These are phyloP conservation scores for Mrakia hoshinonis DNA, from an alignment of 768 basidiomycete species.

Conservation along the genomic window DNA sequence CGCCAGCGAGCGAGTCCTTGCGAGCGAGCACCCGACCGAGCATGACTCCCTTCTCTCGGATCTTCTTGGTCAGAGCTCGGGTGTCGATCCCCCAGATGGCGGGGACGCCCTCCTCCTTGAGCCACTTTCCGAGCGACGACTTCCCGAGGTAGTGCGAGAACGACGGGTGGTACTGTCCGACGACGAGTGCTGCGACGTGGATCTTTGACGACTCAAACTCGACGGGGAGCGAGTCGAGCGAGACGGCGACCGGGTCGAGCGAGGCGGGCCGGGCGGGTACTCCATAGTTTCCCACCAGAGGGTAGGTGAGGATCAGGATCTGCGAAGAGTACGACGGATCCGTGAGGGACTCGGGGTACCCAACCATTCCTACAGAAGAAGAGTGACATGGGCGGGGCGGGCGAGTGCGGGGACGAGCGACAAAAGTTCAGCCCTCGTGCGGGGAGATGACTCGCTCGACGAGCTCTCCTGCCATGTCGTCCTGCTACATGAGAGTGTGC, in stretches of 20 bases:
- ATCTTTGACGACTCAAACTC: slow-evolving; percentile 94
- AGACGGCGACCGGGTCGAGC: slow-evolving; percentile 44
- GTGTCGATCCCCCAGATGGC: slow-evolving; percentile 96
- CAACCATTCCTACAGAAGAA: slow-evolving; percentile 69
- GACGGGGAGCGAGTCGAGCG: slow-evolving; percentile 49
- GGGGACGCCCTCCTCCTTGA: slow-evolving; percentile 87
- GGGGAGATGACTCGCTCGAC: not conserved
- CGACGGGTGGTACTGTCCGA: slow-evolving; percentile 76
- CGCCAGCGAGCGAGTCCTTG: slow-evolving; percentile 46
- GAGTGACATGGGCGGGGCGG: slow-evolving; percentile 39
- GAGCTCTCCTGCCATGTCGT: not conserved
- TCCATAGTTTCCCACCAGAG: slow-evolving; percentile 93
- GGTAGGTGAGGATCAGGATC: slow-evolving; percentile 94
- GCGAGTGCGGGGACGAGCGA: not conserved
- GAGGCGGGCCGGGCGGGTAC: slow-evolving; percentile 61
- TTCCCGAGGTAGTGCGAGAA: slow-evolving; percentile 89
- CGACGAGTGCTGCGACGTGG: slow-evolving; percentile 81
- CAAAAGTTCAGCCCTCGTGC: not conserved
- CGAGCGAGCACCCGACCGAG: slow-evolving; percentile 73
- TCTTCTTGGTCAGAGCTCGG: slow-evolving; percentile 88
- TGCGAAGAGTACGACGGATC: slow-evolving; percentile 98
- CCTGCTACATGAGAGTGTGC: slow-evolving; percentile 33
- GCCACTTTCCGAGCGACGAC: slow-evolving; percentile 81
- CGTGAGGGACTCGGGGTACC: slow-evolving; percentile 94
- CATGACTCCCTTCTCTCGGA: slow-evolving; percentile 89